Evolutionary conservation across 352 stramenopile genomes (phyloP), one percentile per base, ranked within the genome.

Genomic region (Phytophthora hibernalis): DNA sequence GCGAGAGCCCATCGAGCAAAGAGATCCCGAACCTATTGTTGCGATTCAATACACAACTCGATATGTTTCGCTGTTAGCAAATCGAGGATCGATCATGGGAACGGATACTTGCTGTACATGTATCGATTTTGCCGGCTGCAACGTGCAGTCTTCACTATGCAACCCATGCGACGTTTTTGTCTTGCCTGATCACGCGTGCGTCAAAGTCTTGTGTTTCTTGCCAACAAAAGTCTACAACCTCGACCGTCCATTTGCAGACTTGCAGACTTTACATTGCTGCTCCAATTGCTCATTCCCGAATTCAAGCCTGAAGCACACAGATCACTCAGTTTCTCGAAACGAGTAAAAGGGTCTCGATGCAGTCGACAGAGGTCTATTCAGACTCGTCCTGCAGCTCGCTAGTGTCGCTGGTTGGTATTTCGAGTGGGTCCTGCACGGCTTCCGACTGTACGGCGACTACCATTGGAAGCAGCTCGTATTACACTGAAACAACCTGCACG

Each of bases 291-390:
- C 52, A 73, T 65, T 73, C 49, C 18, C 53, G 26, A 64, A 65
- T 73, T 73, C 52, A 16, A 61, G 52, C 40, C 13, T 20, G 51
- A 61, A 67, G 10, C 43, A 24, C 42, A 59, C 52, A 26, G 6
- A 54, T 42, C 8, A 9, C 12, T 70, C 26, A 40, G 18, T 44
- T 44, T n/a, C 26, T 2, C 37, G 2, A 43, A 54, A 38, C 44
- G 22, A 35, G 12, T n/a, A 3, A 20, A 49, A 35, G 28, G 11
- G 18, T 5, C 12, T 35, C 53, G 18, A 78, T 78, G 61, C 61
- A 75, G 44, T 63, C 56, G 48, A 67, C 47, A 5, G 66, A 75
- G 42, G 49, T 78, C 45, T 78, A 75, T 40, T 64, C 70, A 28
- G 70, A 78, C 49, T 60, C 61, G 37, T 75, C 70, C 3, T 78